Evolutionary conservation across 441 rosid genomes (phyloP), one percentile per base, ranked within the genome.

Genomic region (Corymbia calophylla): DNA sequence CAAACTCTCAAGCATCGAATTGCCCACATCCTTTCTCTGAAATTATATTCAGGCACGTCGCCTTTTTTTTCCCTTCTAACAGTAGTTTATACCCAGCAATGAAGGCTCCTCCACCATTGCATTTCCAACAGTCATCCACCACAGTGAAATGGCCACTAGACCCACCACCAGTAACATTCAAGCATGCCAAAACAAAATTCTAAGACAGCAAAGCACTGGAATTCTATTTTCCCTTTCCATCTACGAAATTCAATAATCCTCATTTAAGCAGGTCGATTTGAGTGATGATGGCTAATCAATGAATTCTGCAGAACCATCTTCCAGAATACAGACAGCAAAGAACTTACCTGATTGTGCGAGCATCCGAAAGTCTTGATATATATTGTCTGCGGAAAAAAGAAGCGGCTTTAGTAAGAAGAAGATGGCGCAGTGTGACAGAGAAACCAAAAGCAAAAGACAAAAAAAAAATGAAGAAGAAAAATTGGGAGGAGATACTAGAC

Each of bases 281-380:
- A 49, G 62, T 13, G 62, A 54, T 44, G 62, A 54, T 44, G 29
- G 66, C 66, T 27, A 29, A 16, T 53, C 58, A 54, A 7, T 7
- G 47, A 54, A 58, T 0, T 32, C 48, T 53, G 39, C 62, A 31
- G 87, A 85, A 56, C 51, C 64, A 81, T 25, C 47, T 32, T 44
- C 87, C 56, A 55, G 68, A 27, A 55, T 77, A 25, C 18, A 35
- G 32, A 60, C 31, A 4, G 31, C 54, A 44, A 86, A 39, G 68
- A 53, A 92, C 94, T 94, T 92, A 93, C 98, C 97, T 95, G 97
- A 90, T 97, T 97, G 93, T 97, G 99, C 1, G 99, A 97, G 94
- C 99, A 97, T 88, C 99, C 99, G 91, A 97, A 97, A 21, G 99
- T 97, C 96, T 96, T 97, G 91, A 97, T 91, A 92, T 93, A 97